Evolutionary conservation across 129 eudicot species (phyloP), one percentile per base, ranked within the genome.

Genomic region (Kitagawia praeruptora): DNA sequence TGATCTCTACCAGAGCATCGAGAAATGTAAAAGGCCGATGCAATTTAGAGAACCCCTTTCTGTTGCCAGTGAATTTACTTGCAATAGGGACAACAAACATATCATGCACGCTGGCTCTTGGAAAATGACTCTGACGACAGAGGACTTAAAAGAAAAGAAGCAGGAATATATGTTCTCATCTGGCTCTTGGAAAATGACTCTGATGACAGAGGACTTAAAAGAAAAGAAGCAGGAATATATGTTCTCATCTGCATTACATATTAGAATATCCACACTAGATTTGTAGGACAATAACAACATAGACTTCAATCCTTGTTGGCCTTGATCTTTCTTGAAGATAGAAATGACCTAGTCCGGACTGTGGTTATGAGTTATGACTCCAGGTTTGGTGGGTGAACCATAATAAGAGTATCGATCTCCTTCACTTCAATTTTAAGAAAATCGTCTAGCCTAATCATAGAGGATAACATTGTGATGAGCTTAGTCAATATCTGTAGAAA

Each of bases 1-100:
- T 80, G 31, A 88, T 84, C 81, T 93, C 96, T 12, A 93, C 88
- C 71, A 91, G 23, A 34, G 93, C 97, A 5, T 97, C 98, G 27
- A 92, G 93, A 82, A 96, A 91, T 91, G 88, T 74, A 93, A 87
- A 54, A 91, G 96, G 64, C 97, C 97, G 39, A 93, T 88, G 97
- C 12, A 93, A 81, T 79, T 93, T 92, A 0, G 92, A 84, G 80
- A 89, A 6, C 96, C 96, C 64, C 92, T 82, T 10, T 85, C 91
- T 44, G 66, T 89, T 86, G 38, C 92, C 88, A 3, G 98, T 89
- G 71, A 93, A 51, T 77, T 80, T 88, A 63, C 91, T 75, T 39
- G 96, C 97, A 4, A 87, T 80, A 3, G 97, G 96, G 54, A 93
- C 96, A 34, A 91, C 87, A 81, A 93, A 7, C 5, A 82, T 75